These are phyloP conservation scores for Podospora appendiculata DNA, from an alignment of 495 filamentous ascomycete genomes.

Conservation along the genomic window DNA sequence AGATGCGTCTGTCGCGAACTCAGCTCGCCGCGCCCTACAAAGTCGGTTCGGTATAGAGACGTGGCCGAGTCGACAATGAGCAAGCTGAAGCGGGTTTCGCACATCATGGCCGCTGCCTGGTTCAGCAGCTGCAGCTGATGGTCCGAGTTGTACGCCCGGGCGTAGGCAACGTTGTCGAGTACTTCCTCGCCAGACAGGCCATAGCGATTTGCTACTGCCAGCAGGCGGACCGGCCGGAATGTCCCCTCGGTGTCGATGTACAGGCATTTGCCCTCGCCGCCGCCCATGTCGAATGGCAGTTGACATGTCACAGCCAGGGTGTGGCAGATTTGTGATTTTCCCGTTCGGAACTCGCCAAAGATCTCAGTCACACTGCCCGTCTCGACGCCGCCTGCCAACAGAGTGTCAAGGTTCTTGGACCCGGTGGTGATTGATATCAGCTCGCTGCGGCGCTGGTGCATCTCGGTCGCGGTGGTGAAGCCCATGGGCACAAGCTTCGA, in stretches of 20 bases:
- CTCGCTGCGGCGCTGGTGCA: conserved; percentile 93
- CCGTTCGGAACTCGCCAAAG: conserved; percentile 95
- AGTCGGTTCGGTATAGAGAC: conserved; percentile 91
- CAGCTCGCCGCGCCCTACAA: conserved; percentile 87
- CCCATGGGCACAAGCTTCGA: conserved; percentile 97
- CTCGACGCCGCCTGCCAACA: conserved; percentile 90
- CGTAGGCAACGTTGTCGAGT: conserved; percentile 95
- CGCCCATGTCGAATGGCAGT: conserved; percentile 96
- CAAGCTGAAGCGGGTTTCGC: conserved; percentile 92
- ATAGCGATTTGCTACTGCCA: conserved; percentile 88
- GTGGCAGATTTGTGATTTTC: conserved; percentile 97
- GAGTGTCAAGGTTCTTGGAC: conserved; percentile 91
- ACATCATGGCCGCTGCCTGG: conserved; percentile 98
- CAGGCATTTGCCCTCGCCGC: conserved; percentile 96
- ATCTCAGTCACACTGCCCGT: conserved; percentile 98
- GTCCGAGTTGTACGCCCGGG: conserved; percentile 95
- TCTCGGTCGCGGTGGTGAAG: conserved; percentile 98
- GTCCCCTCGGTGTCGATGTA: conserved; percentile 99
- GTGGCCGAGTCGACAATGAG: conserved; percentile 94
- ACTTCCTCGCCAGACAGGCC: conserved; percentile 95
- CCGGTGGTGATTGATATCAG: conserved; percentile 97
- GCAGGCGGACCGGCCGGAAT: conserved; percentile 83
- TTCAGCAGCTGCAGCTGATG: conserved; percentile 92
- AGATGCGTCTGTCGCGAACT: conserved; percentile 85
- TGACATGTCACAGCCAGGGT: conserved; percentile 98